Conservation (phyloP, 371 early-diverging fungal genomes). For the Apophysomyces trapeziformis region DNA sequence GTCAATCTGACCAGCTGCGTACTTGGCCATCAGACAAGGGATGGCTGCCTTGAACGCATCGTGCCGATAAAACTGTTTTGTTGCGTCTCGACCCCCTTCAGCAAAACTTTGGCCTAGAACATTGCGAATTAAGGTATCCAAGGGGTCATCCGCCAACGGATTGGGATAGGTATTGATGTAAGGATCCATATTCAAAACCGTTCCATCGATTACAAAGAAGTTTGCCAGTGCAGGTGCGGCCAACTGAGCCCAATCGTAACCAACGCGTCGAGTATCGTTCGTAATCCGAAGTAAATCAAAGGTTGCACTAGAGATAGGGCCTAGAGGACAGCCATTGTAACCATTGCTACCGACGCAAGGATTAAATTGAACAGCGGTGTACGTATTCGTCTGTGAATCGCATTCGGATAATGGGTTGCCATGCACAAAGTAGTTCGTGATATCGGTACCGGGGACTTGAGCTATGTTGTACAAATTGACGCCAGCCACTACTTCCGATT, state of each 20-base stretch:
- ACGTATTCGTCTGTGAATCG: conserved; percentile 21
- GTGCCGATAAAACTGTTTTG: conserved; percentile 63
- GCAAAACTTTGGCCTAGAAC: conserved; percentile 38
- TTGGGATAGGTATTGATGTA: conserved; percentile 52
- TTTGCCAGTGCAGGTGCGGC: conserved; percentile 34
- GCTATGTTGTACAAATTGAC: conserved; percentile 29
- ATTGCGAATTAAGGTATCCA: conserved; percentile 59
- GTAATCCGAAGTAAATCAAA: conserved; percentile 21
- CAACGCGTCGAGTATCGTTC: conserved; percentile 50
- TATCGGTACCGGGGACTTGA: conserved; percentile 52
- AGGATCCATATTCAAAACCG: conserved; percentile 65
- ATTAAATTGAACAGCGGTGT: conserved; percentile 46
- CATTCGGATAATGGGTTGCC: conserved; percentile 28
- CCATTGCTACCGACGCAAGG: conserved; percentile 51
- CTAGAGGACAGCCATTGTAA: conserved; percentile 29
- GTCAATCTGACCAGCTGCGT: conserved; percentile 78
- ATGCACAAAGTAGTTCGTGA: conserved; percentile 54
- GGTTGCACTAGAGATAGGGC: conserved; percentile 19
- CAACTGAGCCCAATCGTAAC: conserved; percentile 70
- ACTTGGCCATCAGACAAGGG: conserved; percentile 66
- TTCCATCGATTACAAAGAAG: conserved; percentile 70
- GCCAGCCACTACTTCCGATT: conserved; percentile 26
- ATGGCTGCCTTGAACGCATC: conserved; percentile 52
- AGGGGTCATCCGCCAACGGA: conserved; percentile 43
- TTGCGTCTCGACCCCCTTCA: conserved; percentile 67